phyloP scores from a whole-genome alignment of 2,329 filamentous ascomycete genomes.

The Beauveria scarabaeidicola region DNA sequence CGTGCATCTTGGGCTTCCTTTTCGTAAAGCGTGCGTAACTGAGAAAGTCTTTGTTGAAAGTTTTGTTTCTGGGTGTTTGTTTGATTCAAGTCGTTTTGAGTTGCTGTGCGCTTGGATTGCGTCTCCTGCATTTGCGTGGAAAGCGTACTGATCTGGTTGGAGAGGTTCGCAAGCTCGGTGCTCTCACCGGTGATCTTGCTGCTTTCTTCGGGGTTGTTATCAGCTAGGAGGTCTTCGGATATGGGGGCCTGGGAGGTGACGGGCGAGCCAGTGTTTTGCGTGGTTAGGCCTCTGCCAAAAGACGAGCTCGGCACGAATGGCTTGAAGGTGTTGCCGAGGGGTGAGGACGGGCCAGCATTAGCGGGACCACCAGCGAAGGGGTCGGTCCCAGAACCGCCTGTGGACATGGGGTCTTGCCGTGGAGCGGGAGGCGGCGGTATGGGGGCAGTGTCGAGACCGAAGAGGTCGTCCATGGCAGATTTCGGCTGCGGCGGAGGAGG shows the following conservation, averaged over 20 bases:
- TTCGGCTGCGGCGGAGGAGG: slow-evolving; percentile 46
- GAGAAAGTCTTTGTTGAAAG: slow-evolving; percentile 79
- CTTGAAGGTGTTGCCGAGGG: slow-evolving; percentile 57
- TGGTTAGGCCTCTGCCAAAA: slow-evolving; percentile 75
- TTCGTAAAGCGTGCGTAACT: slow-evolving; percentile 82
- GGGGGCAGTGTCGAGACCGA: slow-evolving; percentile 65
- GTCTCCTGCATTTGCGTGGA: slow-evolving; percentile 93
- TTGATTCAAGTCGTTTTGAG: slow-evolving; percentile 75
- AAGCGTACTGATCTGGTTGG: slow-evolving; percentile 86
- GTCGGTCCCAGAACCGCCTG: slow-evolving; percentile 64
- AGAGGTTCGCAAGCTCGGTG: slow-evolving; percentile 87
- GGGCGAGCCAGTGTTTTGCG: slow-evolving; percentile 64
- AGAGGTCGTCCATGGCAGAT: slow-evolving; percentile 87
- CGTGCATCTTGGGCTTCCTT: slow-evolving; percentile 86
- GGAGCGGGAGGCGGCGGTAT: slow-evolving; percentile 44
- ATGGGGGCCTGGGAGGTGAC: slow-evolving; percentile 36
- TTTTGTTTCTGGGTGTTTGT: slow-evolving; percentile 82
- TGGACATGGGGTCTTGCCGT: slow-evolving; percentile 55
- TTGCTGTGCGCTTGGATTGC: slow-evolving; percentile 68
- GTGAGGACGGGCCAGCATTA: slow-evolving; percentile 47
- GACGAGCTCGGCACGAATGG: slow-evolving; percentile 88
- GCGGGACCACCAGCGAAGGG: slow-evolving; percentile 49
- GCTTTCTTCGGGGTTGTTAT: slow-evolving; percentile 79
- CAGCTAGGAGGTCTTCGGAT: slow-evolving; percentile 81
- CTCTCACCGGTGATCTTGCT: slow-evolving; percentile 85